Evolutionary conservation across 805 yeast species (phyloP).

Genomic region (Metschnikowia kofuensis): DNA sequence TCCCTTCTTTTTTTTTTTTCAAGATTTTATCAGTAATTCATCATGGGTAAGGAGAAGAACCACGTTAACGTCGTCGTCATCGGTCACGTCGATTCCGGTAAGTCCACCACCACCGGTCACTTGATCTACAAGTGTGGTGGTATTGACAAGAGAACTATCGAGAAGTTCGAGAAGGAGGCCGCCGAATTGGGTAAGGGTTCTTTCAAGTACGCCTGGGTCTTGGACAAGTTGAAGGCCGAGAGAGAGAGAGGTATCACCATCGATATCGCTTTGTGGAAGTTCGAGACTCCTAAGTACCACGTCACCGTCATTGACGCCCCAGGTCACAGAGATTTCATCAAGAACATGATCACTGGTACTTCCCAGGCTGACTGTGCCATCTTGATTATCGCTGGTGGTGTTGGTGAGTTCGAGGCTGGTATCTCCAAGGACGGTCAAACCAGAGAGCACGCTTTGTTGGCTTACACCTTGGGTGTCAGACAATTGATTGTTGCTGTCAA

Average conservation of each 20-base stretch:
- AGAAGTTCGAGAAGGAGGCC: slow-evolving; percentile 97
- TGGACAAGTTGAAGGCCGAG: slow-evolving; percentile 94
- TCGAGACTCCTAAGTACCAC: slow-evolving; percentile 86
- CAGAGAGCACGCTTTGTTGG: slow-evolving; percentile 82
- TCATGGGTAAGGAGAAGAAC: slow-evolving; percentile 91
- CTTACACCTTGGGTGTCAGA: slow-evolving; percentile 84
- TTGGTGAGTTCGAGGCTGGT: slow-evolving; percentile 95
- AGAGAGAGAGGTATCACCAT: slow-evolving; percentile 97
- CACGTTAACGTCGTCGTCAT: slow-evolving; percentile 99
- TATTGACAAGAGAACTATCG: slow-evolving; percentile 97
- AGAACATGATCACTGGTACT: slow-evolving; percentile 95
- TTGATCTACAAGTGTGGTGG: slow-evolving; percentile 99
- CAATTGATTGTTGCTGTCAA: slow-evolving; percentile 87
- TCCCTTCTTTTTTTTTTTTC: slow-evolving; percentile 4
- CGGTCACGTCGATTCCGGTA: slow-evolving; percentile 99
- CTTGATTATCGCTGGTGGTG: slow-evolving; percentile 87
- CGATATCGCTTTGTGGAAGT: slow-evolving; percentile 89
- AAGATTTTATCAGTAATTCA: slow-evolving; percentile 3
- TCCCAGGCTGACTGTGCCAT: slow-evolving; percentile 93
- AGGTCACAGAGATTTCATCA: slow-evolving; percentile 95
- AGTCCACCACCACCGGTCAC: slow-evolving; percentile 99
- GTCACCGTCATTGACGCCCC: slow-evolving; percentile 94
- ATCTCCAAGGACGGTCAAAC: slow-evolving; percentile 94
- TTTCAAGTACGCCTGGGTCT: slow-evolving; percentile 97
- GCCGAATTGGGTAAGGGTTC: slow-evolving; percentile 97